phyloP scores from a whole-genome alignment of 768 basidiomycete species.

The Lactifluus volemus region DNA sequence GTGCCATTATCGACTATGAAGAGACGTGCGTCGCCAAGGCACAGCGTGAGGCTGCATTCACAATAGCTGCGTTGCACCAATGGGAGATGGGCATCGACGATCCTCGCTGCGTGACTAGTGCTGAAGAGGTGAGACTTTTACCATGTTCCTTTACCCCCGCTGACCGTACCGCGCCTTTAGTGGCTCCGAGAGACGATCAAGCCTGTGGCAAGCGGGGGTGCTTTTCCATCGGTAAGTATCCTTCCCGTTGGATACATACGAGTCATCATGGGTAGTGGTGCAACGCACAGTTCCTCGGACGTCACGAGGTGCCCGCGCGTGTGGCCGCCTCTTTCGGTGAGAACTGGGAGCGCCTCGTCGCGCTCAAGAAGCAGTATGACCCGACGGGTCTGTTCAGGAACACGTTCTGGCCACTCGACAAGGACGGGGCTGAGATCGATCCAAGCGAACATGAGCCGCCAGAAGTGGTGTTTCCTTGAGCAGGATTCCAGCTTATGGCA shows the following conservation, averaged over 20 bases:
- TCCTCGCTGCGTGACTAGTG: conserved; percentile 69
- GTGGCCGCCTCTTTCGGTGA: conserved; percentile 61
- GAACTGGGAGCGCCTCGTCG: conserved; percentile 62
- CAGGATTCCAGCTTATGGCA: too few relatives aligned
- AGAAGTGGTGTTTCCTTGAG: conserved; percentile 32
- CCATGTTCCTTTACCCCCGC: conserved; percentile 1
- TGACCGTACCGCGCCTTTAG: conserved; percentile 28
- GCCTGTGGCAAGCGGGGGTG: conserved; percentile 67
- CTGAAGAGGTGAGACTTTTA: conserved; percentile 56
- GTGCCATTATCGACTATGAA: conserved; percentile 65
- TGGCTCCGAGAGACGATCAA: conserved; percentile 75
- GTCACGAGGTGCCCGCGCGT: conserved; percentile 54
- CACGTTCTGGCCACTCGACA: conserved; percentile 72
- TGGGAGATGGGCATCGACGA: conserved; percentile 85
- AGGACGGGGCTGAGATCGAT: conserved; percentile 44
- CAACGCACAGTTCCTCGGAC: conserved; percentile 56
- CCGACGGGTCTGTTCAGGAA: conserved; percentile 69
- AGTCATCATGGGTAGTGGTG: neutral
- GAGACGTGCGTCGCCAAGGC: conserved; percentile 66
- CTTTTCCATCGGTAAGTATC: conserved; percentile 69
- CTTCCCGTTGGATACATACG: neutral
- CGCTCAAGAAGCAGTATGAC: conserved; percentile 70
- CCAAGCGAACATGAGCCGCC: conserved; percentile 56
- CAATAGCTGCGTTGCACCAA: conserved; percentile 84
- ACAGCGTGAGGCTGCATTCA: conserved; percentile 75